Evolutionary conservation across 768 basidiomycete genomes (phyloP), one percentile per base, ranked within the genome.

Genomic region (Pisolithus albus): DNA sequence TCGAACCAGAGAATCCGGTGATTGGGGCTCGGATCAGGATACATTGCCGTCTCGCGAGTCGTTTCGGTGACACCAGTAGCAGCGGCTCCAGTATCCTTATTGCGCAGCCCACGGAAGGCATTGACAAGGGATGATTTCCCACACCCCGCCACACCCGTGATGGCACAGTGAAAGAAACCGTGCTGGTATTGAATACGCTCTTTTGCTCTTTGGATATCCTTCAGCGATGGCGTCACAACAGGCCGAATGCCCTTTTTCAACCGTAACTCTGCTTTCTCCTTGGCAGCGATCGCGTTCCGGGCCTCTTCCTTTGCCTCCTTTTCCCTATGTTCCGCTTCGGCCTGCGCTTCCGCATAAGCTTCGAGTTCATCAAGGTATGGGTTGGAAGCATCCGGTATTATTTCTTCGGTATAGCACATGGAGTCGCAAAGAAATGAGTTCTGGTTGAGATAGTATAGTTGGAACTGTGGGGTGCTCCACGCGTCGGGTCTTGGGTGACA

Each of bases 121-220:
- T 67, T 66, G 36, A 67, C 52, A 47, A 67, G 47, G 18, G 64
- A 65, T 7, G 64, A 66, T 46, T 67, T 67, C 16, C 65, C 65
- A 13, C 52, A 59, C 5, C 62, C 64, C 2, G 60, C 53, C 24
- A 51, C 39, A 15, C 66, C 64, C 46, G 61, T 61, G 48, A 67
- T 49, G 30, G 63, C 66, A 41, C 66, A 57, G 51, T 67, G 64
- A 32, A 61, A 57, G 21, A 59, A 41, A 4, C 59, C 61, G 19
- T 62, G 59, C 37, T 36, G 13, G 37, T 55, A 55, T 18, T 55
- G 37, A 7, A 53, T 34, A 16, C n/a, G 40, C 13, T 19, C 13
- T 24, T 52, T 43, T 11, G 54, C 54, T 18, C 23, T 41, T 15
- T 3, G 23, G 13, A 55, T 21, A 21, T 61, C 61, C 37, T 48